Base-by-base conservation (phyloP, 169 alveolate genomes). In the Plasmodium sp. region DNA sequence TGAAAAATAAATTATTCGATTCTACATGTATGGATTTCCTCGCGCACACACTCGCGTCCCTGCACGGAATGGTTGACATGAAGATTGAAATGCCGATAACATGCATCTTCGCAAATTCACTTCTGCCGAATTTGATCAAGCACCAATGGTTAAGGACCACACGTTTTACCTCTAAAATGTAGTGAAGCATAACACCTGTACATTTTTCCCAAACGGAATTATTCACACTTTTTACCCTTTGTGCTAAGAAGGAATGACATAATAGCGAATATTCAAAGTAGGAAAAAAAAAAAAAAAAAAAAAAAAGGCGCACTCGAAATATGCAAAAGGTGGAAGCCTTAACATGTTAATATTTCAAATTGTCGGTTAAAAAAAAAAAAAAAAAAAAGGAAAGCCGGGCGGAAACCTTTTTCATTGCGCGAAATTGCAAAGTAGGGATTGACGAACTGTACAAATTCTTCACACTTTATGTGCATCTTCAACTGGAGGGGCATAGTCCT, bases 381-480 rank as follows among this genome's bases (percentile, higher is more conserved):
- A 51, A 67, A 67, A 67, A 18, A 18, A 67, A n/a, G 34, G 5
- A 5, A 22, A 9, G 39, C 34, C 16, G 33, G 77, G 27, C 34
- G 77, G 77, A 67, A 67, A 27, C 77, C 16, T 3, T 67, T 67
- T 67, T 67, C 39, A 67, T 18, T 31, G 39, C 39, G 33, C 77
- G n/a, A 67, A 67, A 67, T 67, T 67, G 77, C 33, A 67, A 67
- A 67, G 77, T 67, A 51, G 62, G 77, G 39, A 67, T 67, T 67
- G n/a, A 18, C 39, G 6, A 22, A 18, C 39, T 22, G 77, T 31
- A 67, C 77, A 31, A 67, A 22, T 67, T 67, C 41, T 18, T 67
- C 36, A 67, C 77, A 51, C 77, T 67, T 67, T 67, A 67, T 67
- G 43, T 67, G 77, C 41, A 67, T 67, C 77, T 67, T 22, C 33